Base-by-base conservation (phyloP, 345 rosid species). In the Isatis tinctoria region DNA sequence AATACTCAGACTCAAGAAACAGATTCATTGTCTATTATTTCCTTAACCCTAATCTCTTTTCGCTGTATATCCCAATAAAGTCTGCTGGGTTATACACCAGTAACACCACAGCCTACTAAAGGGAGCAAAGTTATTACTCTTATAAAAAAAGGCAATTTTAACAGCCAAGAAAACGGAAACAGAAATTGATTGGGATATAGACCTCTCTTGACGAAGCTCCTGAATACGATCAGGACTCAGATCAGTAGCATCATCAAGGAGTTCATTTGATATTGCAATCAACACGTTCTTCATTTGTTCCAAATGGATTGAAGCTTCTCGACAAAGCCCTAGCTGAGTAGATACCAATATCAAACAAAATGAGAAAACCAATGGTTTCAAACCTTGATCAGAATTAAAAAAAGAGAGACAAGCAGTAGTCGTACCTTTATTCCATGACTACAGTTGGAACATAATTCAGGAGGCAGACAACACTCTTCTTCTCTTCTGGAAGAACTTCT, bases 171-270 rank as follows among this genome's bases (percentile, higher is more conserved):
- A 67, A 53, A 43, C 26, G 39, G 28, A 13, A 48, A 41, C 7
- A 53, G 16, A 44, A 44, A 54, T 10, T 17, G 44, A 54, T 18
- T 35, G 59, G 75, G 47, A 37, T 58, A 41, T 71, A 80, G 56
- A 95, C 99, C 99, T 95, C 65, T 88, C 91, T 64, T 85, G 87
- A 17, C 88, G 97, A 87, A 95, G 97, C 85, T 92, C 90, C 82
- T 84, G 90, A 60, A 78, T 68, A 81, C 75, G 86, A 56, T 45
- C 83, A 30, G 86, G 82, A 78, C 85, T 86, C 74, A 95, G 79
- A 72, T 82, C 83, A 49, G 81, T 22, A 75, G 70, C 83, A 80
- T 90, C 88, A 69, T 95, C 99, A 73, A 95, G 92, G 69, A 95
- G 85, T 84, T 95, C 98, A 72, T 95, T 95, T 62, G 99, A 92